Base-by-base conservation (phyloP, 805 yeast genomes). In the Cyberlindnera euphorbiiphila region DNA sequence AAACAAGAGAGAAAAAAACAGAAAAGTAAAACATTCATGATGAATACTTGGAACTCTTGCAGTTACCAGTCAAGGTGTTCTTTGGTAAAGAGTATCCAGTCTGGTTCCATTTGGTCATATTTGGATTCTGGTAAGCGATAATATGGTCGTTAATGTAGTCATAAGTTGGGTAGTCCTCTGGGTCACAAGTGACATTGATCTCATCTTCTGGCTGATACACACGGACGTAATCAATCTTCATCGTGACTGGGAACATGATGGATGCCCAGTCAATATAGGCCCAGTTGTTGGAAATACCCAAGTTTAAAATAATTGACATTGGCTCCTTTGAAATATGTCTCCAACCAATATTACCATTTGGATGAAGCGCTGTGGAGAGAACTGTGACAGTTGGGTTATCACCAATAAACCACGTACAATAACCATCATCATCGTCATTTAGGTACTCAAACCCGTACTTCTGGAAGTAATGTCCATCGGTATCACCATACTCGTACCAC, bases 271-370 rank as follows among this genome's bases (percentile, higher is more conserved):
- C 91, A 45, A 91, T 91, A 60, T 85, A 86, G 7, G 93, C 85
- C 98, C 98, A 91, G 43, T 78, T 83, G 53, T 81, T 83, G 12
- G 97, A 89, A 36, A 91, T 66, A 69, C 96, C 98, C 64, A 91
- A 64, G 60, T 91, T 91, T 69, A 91, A 55, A 47, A 91, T 64
- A 43, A 91, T 72, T 2, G 95, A 73, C 97, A 91, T 88, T 47
- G 98, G 98, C 57, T 91, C 98, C 58, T 83, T 81, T 16, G 93
- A 71, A 20, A 91, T 74, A 47, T 74, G 63, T 61, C 98, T 78
- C 82, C 83, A 78, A 27, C 77, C 93, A 47, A 91, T 65, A 60
- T 91, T 91, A 49, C 98, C 98, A 59, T 85, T 85, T 25, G 96
- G 96, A 41, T 85, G 83, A 41, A 91, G 65, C 1, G 96, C 84